Percentiles rank a stretch among this genome's conserved stretches.
These are phyloP conservation scores for Phytophthora ohioensis DNA, from an alignment of 352 stramenopile species.

Conservation along the genomic window DNA sequence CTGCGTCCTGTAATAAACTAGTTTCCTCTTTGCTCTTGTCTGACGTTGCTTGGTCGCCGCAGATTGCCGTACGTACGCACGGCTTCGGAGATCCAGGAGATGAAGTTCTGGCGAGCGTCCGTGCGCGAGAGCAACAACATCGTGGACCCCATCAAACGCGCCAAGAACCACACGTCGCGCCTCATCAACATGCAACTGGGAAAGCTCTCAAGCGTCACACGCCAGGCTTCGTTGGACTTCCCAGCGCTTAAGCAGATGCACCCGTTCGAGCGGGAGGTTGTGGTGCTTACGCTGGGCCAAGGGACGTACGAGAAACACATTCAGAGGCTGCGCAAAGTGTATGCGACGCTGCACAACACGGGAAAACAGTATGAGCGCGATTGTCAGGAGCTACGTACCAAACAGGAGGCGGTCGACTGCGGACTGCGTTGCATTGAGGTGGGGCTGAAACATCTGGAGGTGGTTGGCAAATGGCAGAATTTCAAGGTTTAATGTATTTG, in stretches of 20 bases:
- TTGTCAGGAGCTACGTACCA: conserved; percentile 74
- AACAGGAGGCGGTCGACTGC: conserved; percentile 82
- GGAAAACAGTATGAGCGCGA: conserved; percentile 79
- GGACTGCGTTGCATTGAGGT: conserved; percentile 82
- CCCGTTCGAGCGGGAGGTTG: conserved; percentile 86
- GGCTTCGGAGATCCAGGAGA: conserved; percentile 85
- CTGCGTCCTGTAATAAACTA: neutral
- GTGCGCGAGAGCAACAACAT: conserved; percentile 86
- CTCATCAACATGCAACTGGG: conserved; percentile 84
- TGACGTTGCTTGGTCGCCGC: neutral
- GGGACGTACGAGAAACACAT: conserved; percentile 79
- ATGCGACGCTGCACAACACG: conserved; percentile 77
- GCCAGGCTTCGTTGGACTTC: conserved; percentile 77
- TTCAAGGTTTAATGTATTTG: neutral
- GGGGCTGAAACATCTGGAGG: neutral
- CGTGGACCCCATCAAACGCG: conserved; percentile 77
- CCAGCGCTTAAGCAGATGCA: conserved; percentile 82
- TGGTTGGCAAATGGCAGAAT: neutral
- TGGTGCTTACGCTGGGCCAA: conserved; percentile 79
- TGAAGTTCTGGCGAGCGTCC: conserved; percentile 84
- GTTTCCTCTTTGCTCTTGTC: neutral
- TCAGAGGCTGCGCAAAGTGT: conserved; percentile 81
- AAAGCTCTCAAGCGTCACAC: conserved; percentile 80
- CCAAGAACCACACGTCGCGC: conserved; percentile 83
- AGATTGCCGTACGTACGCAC: conserved; percentile 87